These are phyloP conservation scores for Psidium guajava DNA, from an alignment of 345 rosid genomes.

Conservation along the genomic window DNA sequence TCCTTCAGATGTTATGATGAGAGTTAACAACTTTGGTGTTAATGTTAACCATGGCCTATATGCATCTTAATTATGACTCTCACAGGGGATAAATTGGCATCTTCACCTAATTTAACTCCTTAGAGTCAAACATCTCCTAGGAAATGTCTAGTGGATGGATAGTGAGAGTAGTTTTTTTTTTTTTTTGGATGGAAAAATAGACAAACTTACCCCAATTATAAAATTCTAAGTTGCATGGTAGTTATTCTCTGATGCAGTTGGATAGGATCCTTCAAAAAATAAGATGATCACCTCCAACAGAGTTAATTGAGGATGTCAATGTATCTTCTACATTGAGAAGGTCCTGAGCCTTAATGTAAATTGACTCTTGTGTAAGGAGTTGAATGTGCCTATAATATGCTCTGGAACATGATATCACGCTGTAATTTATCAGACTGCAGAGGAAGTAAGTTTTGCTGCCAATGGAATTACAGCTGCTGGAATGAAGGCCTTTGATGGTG, in stretches of 20 bases:
- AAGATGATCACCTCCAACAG: not conserved
- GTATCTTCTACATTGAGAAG: not conserved
- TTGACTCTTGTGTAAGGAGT: not conserved
- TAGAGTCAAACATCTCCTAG: not conserved
- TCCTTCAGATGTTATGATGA: not conserved
- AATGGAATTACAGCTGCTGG: slow-evolving; percentile 89
- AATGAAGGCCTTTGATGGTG: slow-evolving; percentile 69
- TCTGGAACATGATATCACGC: not conserved
- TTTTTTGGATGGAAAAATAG: not conserved
- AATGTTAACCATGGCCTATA: not conserved
- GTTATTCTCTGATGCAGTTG: not conserved
- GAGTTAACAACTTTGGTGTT: not conserved
- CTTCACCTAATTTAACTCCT: not conserved
- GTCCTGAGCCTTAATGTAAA: not conserved
- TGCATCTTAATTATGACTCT: not conserved
- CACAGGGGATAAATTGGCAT: not conserved
- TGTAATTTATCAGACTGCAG: slow-evolving; percentile 39
- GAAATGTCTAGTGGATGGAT: not conserved
- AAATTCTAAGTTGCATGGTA: not conserved
- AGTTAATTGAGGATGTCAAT: not conserved
- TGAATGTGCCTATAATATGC: not conserved
- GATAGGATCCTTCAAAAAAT: not conserved
- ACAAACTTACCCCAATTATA: not conserved
- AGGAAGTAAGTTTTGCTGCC: slow-evolving; percentile 94
- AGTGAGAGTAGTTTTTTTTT: not conserved